A percentile compares a stretch with the other conserved stretches of the same genome.
Evolutionary conservation across 176 grass and related monocot genomes (phyloP).

Genomic region (Thinopyrum elongatum): DNA sequence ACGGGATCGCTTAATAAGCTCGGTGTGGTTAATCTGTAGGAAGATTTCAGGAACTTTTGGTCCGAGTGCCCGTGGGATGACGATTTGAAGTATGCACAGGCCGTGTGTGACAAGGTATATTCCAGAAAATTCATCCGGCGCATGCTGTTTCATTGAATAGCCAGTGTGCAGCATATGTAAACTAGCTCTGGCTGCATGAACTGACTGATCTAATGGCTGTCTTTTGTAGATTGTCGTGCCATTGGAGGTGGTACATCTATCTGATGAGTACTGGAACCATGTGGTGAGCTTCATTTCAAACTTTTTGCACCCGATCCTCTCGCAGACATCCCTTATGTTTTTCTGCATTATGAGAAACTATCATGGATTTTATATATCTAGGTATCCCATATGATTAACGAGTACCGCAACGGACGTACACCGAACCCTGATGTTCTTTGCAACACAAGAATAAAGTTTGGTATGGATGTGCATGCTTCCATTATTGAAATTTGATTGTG

Average conservation of each 20-base stretch:
- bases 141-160: constrained; percentile 10
- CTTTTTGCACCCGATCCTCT: not conserved
- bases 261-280: constrained; percentile 96
- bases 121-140: not conserved
- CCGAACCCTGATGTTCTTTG: constrained; percentile 97
- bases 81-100: constrained; percentile 83
- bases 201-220: not conserved
- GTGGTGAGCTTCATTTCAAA: constrained; percentile 53
- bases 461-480: constrained; percentile 29
- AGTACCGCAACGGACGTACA: constrained; percentile 77
- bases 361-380: constrained; percentile 42
- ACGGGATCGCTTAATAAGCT: not conserved
- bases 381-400: constrained; percentile 94
- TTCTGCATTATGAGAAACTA: constrained; percentile 11
- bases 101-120: constrained; percentile 82
- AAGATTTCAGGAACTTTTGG: constrained; percentile 98
- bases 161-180: not conserved
- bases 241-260: constrained; percentile 91
- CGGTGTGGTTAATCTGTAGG: constrained; percentile 44
- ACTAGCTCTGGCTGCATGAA: not conserved
- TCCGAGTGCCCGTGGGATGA: constrained; percentile 99
- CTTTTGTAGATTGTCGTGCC: constrained; percentile 68
- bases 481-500: not conserved
- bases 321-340: not conserved
- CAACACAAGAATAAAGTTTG: constrained; percentile 98